Conservation (phyloP, 176 grass and related monocot species). For the Phragmites australis region DNA sequence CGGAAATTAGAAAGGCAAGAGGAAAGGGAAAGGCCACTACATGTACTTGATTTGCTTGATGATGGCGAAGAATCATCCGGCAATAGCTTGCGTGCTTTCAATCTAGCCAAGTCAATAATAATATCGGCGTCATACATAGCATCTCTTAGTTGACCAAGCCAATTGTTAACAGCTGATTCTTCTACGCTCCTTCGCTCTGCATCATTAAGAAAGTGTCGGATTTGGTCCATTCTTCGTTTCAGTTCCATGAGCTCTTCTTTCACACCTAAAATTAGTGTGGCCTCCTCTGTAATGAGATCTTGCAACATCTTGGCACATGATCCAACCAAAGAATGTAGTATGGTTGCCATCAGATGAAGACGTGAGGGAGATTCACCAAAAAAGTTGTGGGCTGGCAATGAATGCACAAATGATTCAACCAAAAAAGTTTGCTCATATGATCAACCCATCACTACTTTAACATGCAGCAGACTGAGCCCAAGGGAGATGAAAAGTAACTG, state of each 20-base stretch:
- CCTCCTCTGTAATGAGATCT: too few relatives aligned
- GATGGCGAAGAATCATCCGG: background rate
- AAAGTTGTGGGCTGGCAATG: background rate
- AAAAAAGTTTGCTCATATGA: too few relatives aligned
- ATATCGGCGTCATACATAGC: constrained; percentile 50
- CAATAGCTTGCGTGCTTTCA: background rate
- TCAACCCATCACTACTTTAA: too few relatives aligned
- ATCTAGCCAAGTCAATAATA: constrained; percentile 36
- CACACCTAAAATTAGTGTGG: constrained; percentile 28
- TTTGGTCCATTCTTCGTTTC: background rate
- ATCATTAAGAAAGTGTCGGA: constrained; percentile 13
- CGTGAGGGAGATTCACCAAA: background rate
- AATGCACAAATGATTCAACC: too few relatives aligned
- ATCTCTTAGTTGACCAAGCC: constrained; percentile 40
- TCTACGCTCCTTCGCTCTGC: constrained; percentile 13
- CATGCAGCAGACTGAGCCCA: too few relatives aligned
- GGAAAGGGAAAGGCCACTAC: background rate
- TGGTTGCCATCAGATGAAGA: constrained; percentile 23
- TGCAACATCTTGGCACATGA: background rate
- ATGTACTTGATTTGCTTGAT: background rate
- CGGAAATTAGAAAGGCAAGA: constrained; percentile 17
- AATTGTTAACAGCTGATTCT: constrained; percentile 11
- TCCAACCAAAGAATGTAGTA: constrained; percentile 23
- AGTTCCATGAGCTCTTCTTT: constrained; percentile 26
- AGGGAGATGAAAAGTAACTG: too few relatives aligned